Percentiles rank a stretch among this genome's conserved stretches.
Conservation (phyloP, 2,329 filamentous ascomycete species). For the Paecilomyces dactylethromorphus region DNA sequence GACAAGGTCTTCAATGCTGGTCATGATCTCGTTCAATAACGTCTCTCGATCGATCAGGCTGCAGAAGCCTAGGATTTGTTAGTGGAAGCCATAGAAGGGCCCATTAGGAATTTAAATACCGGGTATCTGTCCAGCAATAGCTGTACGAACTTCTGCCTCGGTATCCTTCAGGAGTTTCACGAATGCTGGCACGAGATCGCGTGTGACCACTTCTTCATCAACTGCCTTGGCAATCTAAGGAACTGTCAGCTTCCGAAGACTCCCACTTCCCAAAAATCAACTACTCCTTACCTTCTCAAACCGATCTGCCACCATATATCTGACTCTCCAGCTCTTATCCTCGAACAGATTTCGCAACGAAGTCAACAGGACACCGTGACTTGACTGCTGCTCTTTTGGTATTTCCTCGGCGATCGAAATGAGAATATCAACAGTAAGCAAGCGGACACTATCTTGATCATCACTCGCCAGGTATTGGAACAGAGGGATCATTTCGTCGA, state of each 20-base stretch:
- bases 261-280: no score
- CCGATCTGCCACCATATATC: constrained; percentile 98
- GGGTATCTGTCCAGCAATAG: constrained; percentile 94
- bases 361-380: constrained; percentile 86
- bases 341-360: constrained; percentile 91
- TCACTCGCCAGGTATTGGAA: constrained; percentile 96
- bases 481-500: constrained; percentile 97
- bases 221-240: constrained; percentile 91
- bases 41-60: constrained; percentile 77
- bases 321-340: constrained; percentile 98
- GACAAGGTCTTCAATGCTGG: constrained; percentile 89
- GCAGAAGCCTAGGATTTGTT: constrained; percentile 66
- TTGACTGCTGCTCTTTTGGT: constrained; percentile 95
- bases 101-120: constrained; percentile 40
- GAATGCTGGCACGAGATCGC: constrained; percentile 92
- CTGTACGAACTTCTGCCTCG: constrained; percentile 93
- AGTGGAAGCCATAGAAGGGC: constrained; percentile 7
- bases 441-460: constrained; percentile 93
- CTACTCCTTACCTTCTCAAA: constrained; percentile 79
- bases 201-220: constrained; percentile 88
- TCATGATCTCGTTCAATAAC: constrained; percentile 93
- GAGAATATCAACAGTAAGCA: constrained; percentile 92
- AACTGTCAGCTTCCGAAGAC: background rate
- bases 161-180: constrained; percentile 97
- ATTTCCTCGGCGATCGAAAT: constrained; percentile 96